Conservation (phyloP, 2,329 filamentous ascomycete genomes). For the Fusarium robinianum region DNA sequence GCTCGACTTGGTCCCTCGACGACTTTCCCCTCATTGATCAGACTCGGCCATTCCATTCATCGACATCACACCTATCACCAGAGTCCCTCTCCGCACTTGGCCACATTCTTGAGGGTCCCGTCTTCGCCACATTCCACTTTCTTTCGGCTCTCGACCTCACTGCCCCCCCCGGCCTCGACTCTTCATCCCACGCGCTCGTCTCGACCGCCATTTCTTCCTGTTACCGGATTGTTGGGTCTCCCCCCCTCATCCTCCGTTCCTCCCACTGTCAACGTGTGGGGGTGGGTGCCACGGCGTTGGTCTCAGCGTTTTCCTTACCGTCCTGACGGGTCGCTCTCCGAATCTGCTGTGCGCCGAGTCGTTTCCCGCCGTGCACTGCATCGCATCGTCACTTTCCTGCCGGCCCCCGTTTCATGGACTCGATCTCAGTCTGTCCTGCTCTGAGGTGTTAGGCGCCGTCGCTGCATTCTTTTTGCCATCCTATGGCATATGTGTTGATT, state of each 20-base stretch:
- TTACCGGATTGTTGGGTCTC: constrained; percentile 1
- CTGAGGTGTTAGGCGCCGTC: constrained; percentile 3
- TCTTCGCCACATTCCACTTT: no score
- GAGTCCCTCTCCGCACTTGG: no score
- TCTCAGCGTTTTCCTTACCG: constrained; percentile 21
- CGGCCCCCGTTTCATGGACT: constrained; percentile 13
- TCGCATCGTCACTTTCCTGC: constrained; percentile 5
- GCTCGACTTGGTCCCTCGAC: no score
- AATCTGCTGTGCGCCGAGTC: constrained; percentile 4
- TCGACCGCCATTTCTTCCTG: background rate
- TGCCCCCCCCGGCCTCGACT: background rate
- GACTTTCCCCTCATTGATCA: no score
- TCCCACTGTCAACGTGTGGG: constrained; percentile 12
- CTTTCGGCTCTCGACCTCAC: no score
- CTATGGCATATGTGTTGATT: constrained; percentile 22
- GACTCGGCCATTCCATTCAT: no score
- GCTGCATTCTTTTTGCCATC: constrained; percentile 3
- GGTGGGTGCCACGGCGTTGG: constrained; percentile 22
- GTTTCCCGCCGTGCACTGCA: constrained; percentile 10
- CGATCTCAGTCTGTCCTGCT: background rate
- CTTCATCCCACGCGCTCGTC: background rate
- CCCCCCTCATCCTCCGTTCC: constrained; percentile 10
- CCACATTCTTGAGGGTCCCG: no score
- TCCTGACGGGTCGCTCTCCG: constrained; percentile 12
- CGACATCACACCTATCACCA: no score